phyloP scores from a whole-genome alignment of 495 filamentous ascomycete genomes.

The Penicillium nucicola region DNA sequence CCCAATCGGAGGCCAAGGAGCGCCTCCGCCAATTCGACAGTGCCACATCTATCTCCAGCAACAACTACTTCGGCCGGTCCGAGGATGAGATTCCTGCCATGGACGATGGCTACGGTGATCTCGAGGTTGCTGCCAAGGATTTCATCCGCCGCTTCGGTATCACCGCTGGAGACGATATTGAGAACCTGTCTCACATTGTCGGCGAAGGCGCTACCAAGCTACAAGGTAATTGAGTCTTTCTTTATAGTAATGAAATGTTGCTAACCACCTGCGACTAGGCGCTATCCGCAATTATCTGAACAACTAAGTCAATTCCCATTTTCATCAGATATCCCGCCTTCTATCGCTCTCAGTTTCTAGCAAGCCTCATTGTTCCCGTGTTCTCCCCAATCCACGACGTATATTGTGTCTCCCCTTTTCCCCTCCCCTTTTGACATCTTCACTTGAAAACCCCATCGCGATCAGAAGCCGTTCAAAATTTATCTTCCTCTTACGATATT shows the following conservation, averaged over 20 bases:
- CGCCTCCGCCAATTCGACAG: conserved; percentile 91
- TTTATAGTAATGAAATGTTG: background rate
- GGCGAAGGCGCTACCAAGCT: conserved; percentile 82
- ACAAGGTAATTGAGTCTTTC: conserved; percentile 54
- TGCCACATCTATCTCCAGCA: conserved; percentile 87
- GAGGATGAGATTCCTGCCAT: conserved; percentile 62
- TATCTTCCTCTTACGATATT: conserved; percentile 3
- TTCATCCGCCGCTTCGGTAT: conserved; percentile 92
- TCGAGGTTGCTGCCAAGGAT: conserved; percentile 91
- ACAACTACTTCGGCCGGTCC: conserved; percentile 92
- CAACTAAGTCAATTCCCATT: conserved; percentile 39
- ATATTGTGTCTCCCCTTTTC: conserved; percentile 13
- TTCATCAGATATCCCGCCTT: conserved; percentile 11
- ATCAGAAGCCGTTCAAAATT: conserved; percentile 4
- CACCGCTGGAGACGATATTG: conserved; percentile 91
- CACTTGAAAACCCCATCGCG: conserved; percentile 2
- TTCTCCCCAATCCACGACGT: conserved; percentile 11
- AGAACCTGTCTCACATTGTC: conserved; percentile 75
- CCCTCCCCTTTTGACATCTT: conserved; percentile 5
- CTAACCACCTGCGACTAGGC: conserved; percentile 29
- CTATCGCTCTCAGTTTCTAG: conserved; percentile 22
- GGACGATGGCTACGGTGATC: conserved; percentile 72
- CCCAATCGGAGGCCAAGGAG: conserved; percentile 79
- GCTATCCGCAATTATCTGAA: conserved; percentile 85
- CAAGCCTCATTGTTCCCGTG: conserved; percentile 18